A percentile compares a stretch with the other conserved stretches of the same genome.
phyloP scores from a whole-genome alignment of 23 red algal genomes.

The Gracilaria caudata region DNA sequence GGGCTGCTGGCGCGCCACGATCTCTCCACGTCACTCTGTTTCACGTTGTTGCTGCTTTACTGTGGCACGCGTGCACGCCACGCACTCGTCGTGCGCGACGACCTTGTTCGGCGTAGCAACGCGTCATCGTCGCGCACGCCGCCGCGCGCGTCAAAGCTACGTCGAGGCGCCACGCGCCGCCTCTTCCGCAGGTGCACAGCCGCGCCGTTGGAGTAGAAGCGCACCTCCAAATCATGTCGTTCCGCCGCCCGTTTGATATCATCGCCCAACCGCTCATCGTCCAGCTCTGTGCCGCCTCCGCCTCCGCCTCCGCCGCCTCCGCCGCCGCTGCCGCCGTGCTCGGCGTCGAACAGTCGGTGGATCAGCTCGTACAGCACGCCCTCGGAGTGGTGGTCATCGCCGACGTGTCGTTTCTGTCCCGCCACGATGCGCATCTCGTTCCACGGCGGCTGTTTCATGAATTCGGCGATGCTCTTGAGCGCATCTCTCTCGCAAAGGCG shows the following conservation, averaged over 20 bases:
- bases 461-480: not conserved
- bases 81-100: not conserved
- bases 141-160: not conserved
- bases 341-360: constrained; percentile 31
- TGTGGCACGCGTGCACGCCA: not conserved
- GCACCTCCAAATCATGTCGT: not conserved
- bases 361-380: constrained; percentile 25
- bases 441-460: constrained; percentile 39
- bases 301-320: not conserved
- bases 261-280: no score
- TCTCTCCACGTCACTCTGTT: no score
- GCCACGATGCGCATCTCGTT: constrained; percentile 46
- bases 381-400: constrained; percentile 43
- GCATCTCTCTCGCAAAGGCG: constrained; percentile 9
- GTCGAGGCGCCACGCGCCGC: not conserved
- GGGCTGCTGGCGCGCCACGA: no score
- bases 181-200: constrained; percentile 27
- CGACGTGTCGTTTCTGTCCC: constrained; percentile 34
- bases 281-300: not conserved
- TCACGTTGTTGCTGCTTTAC: not conserved
- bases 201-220: constrained; percentile 40
- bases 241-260: not conserved
- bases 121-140: not conserved
- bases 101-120: not conserved
- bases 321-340: no score